Percentiles rank a stretch among this genome's conserved stretches.
Evolutionary conservation across 345 rosid species (phyloP).

Genomic region (Cardamine chenopodiifolia): DNA sequence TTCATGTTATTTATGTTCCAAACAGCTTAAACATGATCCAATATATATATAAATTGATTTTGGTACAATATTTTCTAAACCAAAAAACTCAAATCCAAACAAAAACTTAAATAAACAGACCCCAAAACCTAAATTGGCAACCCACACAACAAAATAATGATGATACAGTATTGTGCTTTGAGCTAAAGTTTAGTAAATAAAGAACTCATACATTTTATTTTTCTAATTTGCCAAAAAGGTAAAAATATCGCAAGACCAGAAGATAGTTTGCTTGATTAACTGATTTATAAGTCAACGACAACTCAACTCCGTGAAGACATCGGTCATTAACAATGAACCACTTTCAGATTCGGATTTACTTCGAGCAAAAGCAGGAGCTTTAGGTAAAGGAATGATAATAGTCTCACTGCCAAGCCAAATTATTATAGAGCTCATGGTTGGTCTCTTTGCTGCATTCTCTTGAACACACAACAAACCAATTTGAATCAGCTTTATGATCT

Average conservation of each 20-base stretch:
- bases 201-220: not conserved
- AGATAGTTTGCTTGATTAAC: not conserved
- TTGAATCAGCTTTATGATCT: constrained; percentile 34
- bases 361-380: constrained; percentile 41
- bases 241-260: not conserved
- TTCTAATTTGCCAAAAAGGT: not conserved
- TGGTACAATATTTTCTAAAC: too few relatives aligned
- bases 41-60: too few relatives aligned
- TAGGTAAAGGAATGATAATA: constrained; percentile 43
- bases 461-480: constrained; percentile 57
- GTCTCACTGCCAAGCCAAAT: constrained; percentile 50
- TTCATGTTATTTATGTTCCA: too few relatives aligned
- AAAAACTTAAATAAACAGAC: not conserved
- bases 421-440: constrained; percentile 47
- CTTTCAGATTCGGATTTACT: constrained; percentile 7
- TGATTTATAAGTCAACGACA: constrained; percentile 34
- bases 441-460: constrained; percentile 47
- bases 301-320: constrained; percentile 43
- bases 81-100: not conserved
- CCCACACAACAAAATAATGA: not conserved
- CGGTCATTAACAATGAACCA: constrained; percentile 40
- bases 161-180: not conserved
- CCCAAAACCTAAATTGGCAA: not conserved
- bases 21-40: too few relatives aligned
- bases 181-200: not conserved